Base-by-base conservation (phyloP, 176 grass and related monocot species). In the Oryza meridionalis region DNA sequence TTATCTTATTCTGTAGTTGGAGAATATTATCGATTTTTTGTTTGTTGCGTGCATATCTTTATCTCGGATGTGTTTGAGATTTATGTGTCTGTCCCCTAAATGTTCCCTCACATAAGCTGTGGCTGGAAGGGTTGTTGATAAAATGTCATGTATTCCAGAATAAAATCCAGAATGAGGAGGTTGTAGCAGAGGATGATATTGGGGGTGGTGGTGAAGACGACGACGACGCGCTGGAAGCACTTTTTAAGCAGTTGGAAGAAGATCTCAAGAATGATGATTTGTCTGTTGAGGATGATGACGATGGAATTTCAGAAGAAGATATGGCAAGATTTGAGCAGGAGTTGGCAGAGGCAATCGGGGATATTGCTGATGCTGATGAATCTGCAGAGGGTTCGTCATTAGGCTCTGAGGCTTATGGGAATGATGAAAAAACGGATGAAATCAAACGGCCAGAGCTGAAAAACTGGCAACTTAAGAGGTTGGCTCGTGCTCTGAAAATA, bases 301-400 rank as follows among this genome's bases (percentile, higher is more conserved):
- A 88, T 75, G 96, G 85, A 40, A 92, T 99, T 77, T 93, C 91
- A n/a, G 89, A 96, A 77, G 93, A 98, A 82, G 93, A 98, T 86
- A 72, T 98, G 85, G 86, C 82, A 17, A 90, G 31, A 70, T 90
- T 95, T 65, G 91, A 94, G 88, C 86, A 90, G 35, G 96, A 92
- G 78, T 82, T 95, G 73, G 80, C 85, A 76, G 87, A 92, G 80
- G 93, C 93, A 70, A 74, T 96, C 25, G 91, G 63, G 50, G 91
- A 92, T 83, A 35, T 35, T 32, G 78, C 69, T 62, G 59, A 61
- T 5, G 67, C 43, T 73, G 88, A 85, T 74, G 66, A 94, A 77
- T 79, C 88, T 84, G 61, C 33, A 8, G 67, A 53, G 5, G 63
- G 51, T 67, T 77, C 3, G 3, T 37, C 62, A 3, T 13, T 46